Base-by-base conservation (phyloP, 1,284 basidiomycete species). In the Vanrija sp. region DNA sequence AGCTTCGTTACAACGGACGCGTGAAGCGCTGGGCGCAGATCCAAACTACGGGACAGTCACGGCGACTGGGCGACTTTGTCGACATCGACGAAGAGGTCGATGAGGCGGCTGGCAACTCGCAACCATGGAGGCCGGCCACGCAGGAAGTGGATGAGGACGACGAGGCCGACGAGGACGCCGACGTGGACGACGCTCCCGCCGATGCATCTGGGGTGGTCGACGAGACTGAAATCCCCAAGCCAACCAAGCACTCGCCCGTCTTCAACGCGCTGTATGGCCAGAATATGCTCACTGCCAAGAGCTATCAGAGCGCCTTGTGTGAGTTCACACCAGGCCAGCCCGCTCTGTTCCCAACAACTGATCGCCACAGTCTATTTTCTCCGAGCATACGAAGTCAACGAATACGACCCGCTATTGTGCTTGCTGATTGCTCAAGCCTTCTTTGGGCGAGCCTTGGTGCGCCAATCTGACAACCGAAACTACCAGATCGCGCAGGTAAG, bases 381-480 rank as follows among this genome's bases (percentile, higher is more conserved):
- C 36, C 86, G 93, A 60, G 90, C 90, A 0, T 91, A 88, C 70
- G 90, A 93, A 57, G 81, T 88, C 57, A 86, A 85, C 58, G 86
- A 84, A 0, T 80, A 88, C 24, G 90, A 98, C 69, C 88, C 93
- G 0, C 79, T 96, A 69, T 80, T 96, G 18, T 92, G 87, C 67
- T 78, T 98, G 15, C 84, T 82, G 35, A 80, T 95, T 6, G 87
- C 86, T 0, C 84, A 93, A 37, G 86, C 89, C 0, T 96, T 88
- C 42, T 78, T 95, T 35, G 89, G 90, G 9, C 82, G 95, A 36
- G 86, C 91, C 0, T 90, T 91, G 84, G 90, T 95, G 63, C 82
- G 95, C 10, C 93, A 97, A 70, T 86, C 88, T 6, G 95, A 98
- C 75, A 98, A 98, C 70, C 78, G 92, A 44, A 88, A 97, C 66